These are phyloP conservation scores for Chaetomium strumarium DNA, from an alignment of 2,329 filamentous ascomycete genomes.

Conservation along the genomic window DNA sequence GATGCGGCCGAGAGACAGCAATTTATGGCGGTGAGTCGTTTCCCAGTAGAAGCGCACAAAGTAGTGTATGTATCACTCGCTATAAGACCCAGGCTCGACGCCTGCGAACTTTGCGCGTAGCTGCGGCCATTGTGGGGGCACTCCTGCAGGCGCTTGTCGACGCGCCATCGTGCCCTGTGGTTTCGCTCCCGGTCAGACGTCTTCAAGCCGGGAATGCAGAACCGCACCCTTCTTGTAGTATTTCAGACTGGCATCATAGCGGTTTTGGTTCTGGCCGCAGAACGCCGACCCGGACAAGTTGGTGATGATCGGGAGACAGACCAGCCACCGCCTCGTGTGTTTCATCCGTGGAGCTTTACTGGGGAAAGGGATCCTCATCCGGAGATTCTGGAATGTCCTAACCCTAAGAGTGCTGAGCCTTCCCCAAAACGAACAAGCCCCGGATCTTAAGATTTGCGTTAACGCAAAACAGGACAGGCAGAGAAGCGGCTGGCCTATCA, in stretches of 20 bases:
- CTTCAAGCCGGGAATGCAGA: constrained; percentile 2
- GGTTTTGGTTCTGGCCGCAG: constrained; percentile 6
- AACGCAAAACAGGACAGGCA: constrained; percentile 16
- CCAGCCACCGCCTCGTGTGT: constrained; percentile 1
- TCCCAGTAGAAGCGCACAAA: too few species aligned
- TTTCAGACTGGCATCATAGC: background rate
- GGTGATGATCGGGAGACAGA: background rate
- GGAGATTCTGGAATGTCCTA: background rate
- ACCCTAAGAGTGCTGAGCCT: background rate
- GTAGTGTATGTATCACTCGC: background rate
- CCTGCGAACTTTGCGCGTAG: constrained; percentile 16
- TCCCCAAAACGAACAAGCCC: constrained; percentile 6
- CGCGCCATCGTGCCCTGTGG: constrained; percentile 4
- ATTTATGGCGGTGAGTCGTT: background rate
- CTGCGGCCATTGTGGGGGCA: constrained; percentile 9
- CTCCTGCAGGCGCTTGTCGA: constrained; percentile 2
- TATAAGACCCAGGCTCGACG: constrained; percentile 11
- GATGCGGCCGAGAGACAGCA: constrained; percentile 5
- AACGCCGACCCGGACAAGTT: constrained; percentile 7
- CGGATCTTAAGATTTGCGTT: constrained; percentile 1
- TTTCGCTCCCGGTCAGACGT: background rate
- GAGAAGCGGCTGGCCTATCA: constrained; percentile 17
- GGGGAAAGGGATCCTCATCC: constrained; percentile 5
- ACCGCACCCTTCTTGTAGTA: background rate
- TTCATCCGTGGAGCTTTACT: constrained; percentile 1